Evolutionary conservation across 73 alveolate genomes (phyloP).

Genomic region (Tetrahymena borealis): DNA sequence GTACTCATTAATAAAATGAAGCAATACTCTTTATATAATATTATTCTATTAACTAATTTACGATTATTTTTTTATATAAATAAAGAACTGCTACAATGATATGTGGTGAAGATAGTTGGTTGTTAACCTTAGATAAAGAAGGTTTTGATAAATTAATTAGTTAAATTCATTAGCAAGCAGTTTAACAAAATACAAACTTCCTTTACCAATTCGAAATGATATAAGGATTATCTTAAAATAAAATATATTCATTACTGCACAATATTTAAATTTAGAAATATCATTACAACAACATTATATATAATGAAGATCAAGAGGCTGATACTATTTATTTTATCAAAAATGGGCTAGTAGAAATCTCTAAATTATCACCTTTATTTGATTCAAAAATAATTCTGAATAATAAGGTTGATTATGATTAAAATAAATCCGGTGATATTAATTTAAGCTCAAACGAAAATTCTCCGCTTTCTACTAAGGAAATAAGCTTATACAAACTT

Average conservation of each 20-base stretch:
- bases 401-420: neutral
- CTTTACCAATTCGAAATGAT: neutral
- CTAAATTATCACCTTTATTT: neutral
- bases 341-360: neutral
- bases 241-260: neutral
- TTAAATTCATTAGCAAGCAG: neutral
- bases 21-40: neutral
- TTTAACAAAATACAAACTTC: neutral
- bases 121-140: neutral
- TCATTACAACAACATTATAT: neutral
- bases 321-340: neutral
- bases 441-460: neutral
- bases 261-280: neutral
- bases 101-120: neutral
- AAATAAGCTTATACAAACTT: neutral
- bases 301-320: neutral
- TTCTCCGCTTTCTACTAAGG: no score
- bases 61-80: neutral
- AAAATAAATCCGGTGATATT: neutral
- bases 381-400: neutral
- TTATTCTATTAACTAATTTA: neutral
- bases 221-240: neutral
- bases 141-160: neutral
- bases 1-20: neutral
- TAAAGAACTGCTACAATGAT: neutral